phyloP scores from a whole-genome alignment of 768 basidiomycete genomes.

The Pleurotus salmoneostramineus region DNA sequence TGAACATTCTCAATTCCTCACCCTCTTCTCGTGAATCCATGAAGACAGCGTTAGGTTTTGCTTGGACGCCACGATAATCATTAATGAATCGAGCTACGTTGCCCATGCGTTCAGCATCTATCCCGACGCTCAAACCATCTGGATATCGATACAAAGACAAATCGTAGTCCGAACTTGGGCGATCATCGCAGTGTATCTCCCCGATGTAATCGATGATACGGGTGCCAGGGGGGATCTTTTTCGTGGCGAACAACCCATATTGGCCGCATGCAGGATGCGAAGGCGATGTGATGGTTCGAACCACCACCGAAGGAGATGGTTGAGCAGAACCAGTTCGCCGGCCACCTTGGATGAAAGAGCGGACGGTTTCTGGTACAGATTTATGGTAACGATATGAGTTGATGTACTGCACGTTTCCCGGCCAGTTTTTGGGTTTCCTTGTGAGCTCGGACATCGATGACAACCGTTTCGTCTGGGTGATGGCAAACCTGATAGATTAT shows the following conservation, averaged over 20 bases:
- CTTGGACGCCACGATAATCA: conserved; percentile 79
- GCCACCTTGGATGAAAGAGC: conserved; percentile 30
- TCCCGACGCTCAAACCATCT: conserved; percentile 61
- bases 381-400: conserved; percentile 47
- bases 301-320: conserved; percentile 36
- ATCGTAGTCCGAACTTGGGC: conserved; percentile 81
- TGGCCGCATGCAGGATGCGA: conserved; percentile 80
- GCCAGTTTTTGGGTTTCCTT: conserved; percentile 25
- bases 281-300: conserved; percentile 50
- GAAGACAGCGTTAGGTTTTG: conserved; percentile 70
- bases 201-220: conserved; percentile 80
- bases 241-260: conserved; percentile 74
- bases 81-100: conserved; percentile 91
- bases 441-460: too few relatives aligned
- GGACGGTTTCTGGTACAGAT: conserved; percentile 45
- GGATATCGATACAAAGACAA: conserved; percentile 67
- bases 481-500: neutral
- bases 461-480: neutral
- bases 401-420: conserved; percentile 52
- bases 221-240: conserved; percentile 60
- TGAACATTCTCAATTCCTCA: conserved; percentile 73
- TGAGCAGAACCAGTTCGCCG: conserved; percentile 11
- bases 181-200: conserved; percentile 76
- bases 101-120: conserved; percentile 73
- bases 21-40: conserved; percentile 43